Conservation (phyloP, 192 early-diverging fungal genomes). For the Cetraspora pellucida region DNA sequence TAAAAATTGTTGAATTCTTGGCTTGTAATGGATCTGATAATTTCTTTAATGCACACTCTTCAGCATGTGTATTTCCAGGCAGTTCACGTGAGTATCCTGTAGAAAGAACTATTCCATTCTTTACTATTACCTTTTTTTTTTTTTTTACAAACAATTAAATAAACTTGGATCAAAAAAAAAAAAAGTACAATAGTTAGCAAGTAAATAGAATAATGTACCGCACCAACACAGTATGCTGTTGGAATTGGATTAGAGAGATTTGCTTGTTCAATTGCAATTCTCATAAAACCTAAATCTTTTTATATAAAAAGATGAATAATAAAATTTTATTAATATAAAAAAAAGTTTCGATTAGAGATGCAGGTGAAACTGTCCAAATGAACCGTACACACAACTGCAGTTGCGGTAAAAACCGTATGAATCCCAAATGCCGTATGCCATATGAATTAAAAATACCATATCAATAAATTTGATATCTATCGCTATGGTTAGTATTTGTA, state of each 20-base stretch:
- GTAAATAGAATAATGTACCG: constrained; percentile 48
- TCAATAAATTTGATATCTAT: no score
- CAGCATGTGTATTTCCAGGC: constrained; percentile 96
- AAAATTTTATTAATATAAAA: not conserved
- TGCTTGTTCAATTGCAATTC: constrained; percentile 82
- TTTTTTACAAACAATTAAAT: not conserved
- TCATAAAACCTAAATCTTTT: constrained; percentile 73
- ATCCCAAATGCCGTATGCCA: no score
- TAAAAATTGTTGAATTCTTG: constrained; percentile 75
- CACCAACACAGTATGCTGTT: constrained; percentile 93
- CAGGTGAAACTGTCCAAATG: no score
- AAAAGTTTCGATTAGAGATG: no score
- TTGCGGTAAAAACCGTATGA: no score
- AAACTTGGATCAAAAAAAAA: constrained; percentile 19
- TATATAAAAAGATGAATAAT: not conserved
- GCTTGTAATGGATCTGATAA: constrained; percentile 42
- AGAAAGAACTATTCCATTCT: constrained; percentile 59
- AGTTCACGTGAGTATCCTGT: constrained; percentile 93
- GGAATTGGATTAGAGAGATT: constrained; percentile 72
- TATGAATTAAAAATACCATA: no score
- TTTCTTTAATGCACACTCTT: constrained; percentile 86
- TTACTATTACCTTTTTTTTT: constrained; percentile 37
- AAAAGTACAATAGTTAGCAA: not conserved
- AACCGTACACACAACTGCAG: no score
- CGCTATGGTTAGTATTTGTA: no score